Percentiles rank a stretch among this genome's conserved stretches.
Evolutionary conservation across 148 eudicot species (phyloP).

Genomic region (Camellia sinensis): DNA sequence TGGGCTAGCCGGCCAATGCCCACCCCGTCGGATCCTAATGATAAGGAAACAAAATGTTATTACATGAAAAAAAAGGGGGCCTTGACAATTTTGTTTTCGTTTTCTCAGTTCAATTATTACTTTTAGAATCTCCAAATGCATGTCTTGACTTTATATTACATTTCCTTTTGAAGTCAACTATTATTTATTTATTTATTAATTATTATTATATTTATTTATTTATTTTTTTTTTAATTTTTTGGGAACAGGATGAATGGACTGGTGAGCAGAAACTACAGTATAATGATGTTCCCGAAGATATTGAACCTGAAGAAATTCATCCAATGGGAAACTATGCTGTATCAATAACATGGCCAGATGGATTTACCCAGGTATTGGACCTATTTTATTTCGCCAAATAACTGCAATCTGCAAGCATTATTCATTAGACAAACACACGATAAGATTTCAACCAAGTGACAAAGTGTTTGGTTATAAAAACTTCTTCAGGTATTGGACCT

Average conservation of each 20-base stretch:
- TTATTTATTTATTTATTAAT: background rate
- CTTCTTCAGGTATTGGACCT: slow-evolving; percentile 70
- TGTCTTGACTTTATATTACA: background rate
- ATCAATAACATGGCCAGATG: slow-evolving; percentile 97
- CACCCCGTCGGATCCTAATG: background rate
- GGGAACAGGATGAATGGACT: slow-evolving; percentile 92
- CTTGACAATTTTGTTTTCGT: background rate
- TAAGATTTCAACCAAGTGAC: background rate
- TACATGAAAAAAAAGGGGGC: background rate
- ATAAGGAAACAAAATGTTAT: background rate
- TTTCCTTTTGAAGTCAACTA: background rate
- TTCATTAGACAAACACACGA: background rate
- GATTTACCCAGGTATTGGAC: slow-evolving; percentile 75
- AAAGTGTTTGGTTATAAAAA: background rate
- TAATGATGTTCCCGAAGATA: slow-evolving; percentile 80
- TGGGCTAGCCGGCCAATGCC: too few species aligned
- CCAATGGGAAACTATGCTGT: slow-evolving; percentile 99
- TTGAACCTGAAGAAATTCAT: slow-evolving; percentile 94
- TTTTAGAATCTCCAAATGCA: background rate
- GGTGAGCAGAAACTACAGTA: slow-evolving; percentile 90
- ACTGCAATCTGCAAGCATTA: background rate
- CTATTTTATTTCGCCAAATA: background rate
- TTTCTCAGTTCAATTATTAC: background rate
- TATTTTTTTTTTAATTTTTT: background rate
- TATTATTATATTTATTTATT: too few species aligned